These are phyloP conservation scores for Zymoseptoria ardabiliae DNA, from an alignment of 2,329 filamentous ascomycete species.

Conservation along the genomic window DNA sequence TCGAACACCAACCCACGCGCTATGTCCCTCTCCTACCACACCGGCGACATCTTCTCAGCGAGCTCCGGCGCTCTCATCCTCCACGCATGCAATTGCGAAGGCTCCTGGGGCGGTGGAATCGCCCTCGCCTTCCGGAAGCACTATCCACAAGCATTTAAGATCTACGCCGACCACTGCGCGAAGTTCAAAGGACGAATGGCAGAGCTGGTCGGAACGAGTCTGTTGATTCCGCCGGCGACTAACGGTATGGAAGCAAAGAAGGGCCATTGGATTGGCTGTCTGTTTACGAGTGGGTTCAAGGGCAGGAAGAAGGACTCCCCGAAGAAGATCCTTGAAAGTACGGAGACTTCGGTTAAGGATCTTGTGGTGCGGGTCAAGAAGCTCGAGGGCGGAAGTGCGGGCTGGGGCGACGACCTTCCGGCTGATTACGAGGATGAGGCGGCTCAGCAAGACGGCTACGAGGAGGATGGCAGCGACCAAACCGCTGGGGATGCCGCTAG, in stretches of 20 bases:
- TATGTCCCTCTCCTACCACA: constrained; percentile 12
- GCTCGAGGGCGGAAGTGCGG: background rate
- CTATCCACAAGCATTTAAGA: constrained; percentile 45
- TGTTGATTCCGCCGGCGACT: constrained; percentile 46
- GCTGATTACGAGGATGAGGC: constrained; percentile 22
- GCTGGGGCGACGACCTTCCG: background rate
- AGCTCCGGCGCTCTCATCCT: constrained; percentile 46
- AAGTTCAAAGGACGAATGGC: constrained; percentile 17
- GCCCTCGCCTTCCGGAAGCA: constrained; percentile 43
- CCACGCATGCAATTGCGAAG: constrained; percentile 54
- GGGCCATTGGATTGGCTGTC: constrained; percentile 49
- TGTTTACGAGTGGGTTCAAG: constrained; percentile 49
- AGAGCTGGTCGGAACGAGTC: constrained; percentile 39
- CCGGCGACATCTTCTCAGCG: constrained; percentile 47
- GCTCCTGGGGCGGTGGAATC: constrained; percentile 53
- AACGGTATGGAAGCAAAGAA: constrained; percentile 17
- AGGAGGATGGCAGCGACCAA: constrained; percentile 1
- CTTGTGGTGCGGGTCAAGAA: constrained; percentile 22
- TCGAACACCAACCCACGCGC: background rate
- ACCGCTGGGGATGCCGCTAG: constrained; percentile 5
- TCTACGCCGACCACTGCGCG: constrained; percentile 44
- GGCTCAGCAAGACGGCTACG: constrained; percentile 32
- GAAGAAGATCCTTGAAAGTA: constrained; percentile 43
- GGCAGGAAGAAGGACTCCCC: constrained; percentile 39
- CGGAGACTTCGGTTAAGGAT: constrained; percentile 42